Conservation (phyloP, 441 rosid genomes). For the Erodium chrysanthum region DNA sequence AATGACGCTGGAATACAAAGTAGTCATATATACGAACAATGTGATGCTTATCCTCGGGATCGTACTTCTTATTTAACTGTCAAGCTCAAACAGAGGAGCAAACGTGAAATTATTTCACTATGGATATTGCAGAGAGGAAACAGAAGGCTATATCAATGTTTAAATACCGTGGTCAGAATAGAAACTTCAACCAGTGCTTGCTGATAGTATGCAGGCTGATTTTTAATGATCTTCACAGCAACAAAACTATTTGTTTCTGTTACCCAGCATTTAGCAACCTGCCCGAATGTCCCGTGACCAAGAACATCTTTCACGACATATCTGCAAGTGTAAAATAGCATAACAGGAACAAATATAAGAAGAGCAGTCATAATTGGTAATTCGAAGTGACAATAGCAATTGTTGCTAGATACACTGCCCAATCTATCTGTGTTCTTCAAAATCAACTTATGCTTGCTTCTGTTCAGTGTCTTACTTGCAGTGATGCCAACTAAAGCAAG, state of each 20-base stretch:
- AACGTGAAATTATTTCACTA: constrained; percentile 19
- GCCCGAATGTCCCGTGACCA: constrained; percentile 99
- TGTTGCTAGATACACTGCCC: background rate
- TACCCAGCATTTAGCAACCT: constrained; percentile 98
- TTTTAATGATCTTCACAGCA: constrained; percentile 95
- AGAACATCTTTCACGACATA: constrained; percentile 96
- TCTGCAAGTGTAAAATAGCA: constrained; percentile 30
- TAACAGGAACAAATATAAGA: background rate
- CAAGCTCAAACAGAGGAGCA: constrained; percentile 23
- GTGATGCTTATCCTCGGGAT: constrained; percentile 97
- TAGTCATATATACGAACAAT: constrained; percentile 94
- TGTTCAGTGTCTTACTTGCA: background rate
- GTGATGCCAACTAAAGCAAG: too few species aligned
- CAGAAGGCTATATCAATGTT: constrained; percentile 9
- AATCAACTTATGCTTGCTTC: background rate
- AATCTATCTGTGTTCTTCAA: background rate
- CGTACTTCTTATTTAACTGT: constrained; percentile 95
- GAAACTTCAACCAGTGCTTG: constrained; percentile 99
- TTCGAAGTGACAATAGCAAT: background rate
- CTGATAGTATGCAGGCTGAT: constrained; percentile 96
- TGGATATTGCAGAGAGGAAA: constrained; percentile 14
- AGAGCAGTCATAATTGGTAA: constrained; percentile 4
- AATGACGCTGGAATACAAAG: constrained; percentile 76
- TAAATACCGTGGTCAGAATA: constrained; percentile 75
- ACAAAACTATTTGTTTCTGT: constrained; percentile 60